Evolutionary conservation across 179 eudicot genomes (phyloP), one percentile per base, ranked within the genome.

Genomic region (Beta macrorhiza): DNA sequence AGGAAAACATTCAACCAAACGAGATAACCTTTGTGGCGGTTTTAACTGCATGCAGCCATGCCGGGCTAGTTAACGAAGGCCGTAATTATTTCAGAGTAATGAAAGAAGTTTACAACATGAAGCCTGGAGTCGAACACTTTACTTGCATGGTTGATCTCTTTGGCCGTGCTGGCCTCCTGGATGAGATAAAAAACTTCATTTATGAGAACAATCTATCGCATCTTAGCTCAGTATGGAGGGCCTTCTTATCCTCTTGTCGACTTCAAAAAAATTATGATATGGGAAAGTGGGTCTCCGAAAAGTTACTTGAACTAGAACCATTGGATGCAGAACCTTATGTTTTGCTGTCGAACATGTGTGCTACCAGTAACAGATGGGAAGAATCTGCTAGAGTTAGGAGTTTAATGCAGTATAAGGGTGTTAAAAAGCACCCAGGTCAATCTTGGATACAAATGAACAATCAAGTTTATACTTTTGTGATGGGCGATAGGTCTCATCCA

Each of bases 131-230:
- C 59, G 97, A 93, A 78, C 98, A 93, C 80, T 95, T 83, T 57
- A 85, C 92, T 80, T 93, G 95, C 81, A 92, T 93, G 92, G 91
- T 95, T 25, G 98, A 95, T 91, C 92, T 95, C 64, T 85, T 92
- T 82, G 98, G 98, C 29, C 90, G 94, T 53, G 93, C 97, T 53
- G 97, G 95, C 74, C 86, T 80, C 53, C 80, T 95, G 32, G 82
- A 89, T 75, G 92, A 90, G 90, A 86, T 87, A n/a, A 87, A 87
- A 61, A 85, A 79, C 67, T 95, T 95, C 82, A 91, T 93, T 45
- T 55, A 85, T 58, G 87, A 87, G 79, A 89, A 95, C 56, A 82
- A 74, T 37, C 52, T 93, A 20, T 88, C 89, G n/a, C 89, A 89
- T 85, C 67, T 91, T 20, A 80, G 84, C 75, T 90, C 90, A 45